Conservation (phyloP, 192 early-diverging fungal species). For the Backusella psychrophila region DNA sequence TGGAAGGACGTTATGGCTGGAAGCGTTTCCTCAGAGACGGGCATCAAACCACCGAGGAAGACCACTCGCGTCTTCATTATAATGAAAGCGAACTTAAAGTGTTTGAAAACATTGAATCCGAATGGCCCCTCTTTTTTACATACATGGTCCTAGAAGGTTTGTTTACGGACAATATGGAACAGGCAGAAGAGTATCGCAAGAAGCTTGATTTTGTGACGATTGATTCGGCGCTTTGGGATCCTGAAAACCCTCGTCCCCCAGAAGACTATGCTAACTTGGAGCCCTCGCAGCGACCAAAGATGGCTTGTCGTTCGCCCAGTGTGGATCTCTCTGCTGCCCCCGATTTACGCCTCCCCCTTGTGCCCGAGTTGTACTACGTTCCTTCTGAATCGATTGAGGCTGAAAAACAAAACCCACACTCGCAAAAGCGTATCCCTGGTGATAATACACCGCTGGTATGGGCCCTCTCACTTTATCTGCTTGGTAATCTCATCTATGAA, state of each 20-base stretch:
- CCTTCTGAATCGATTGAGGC: conserved; percentile 68
- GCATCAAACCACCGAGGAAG: conserved; percentile 80
- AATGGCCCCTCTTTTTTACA: conserved; percentile 90
- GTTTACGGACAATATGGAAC: conserved; percentile 63
- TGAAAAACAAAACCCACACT: conserved; percentile 66
- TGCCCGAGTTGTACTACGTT: conserved; percentile 83
- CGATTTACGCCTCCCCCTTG: conserved; percentile 47
- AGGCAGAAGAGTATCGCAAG: conserved; percentile 68
- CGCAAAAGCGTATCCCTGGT: conserved; percentile 71
- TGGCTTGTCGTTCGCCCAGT: background rate
- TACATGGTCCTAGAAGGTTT: conserved; percentile 83
- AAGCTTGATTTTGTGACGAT: conserved; percentile 68
- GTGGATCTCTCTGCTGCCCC: background rate
- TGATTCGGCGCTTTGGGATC: conserved; percentile 55
- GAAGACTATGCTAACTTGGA: conserved; percentile 3
- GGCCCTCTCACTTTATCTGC: conserved; percentile 80
- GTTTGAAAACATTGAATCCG: conserved; percentile 84
- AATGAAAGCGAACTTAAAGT: conserved; percentile 77
- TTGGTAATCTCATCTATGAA: conserved; percentile 76
- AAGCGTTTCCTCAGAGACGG: conserved; percentile 87
- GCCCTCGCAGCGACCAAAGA: background rate
- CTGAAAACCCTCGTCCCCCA: conserved; percentile 12
- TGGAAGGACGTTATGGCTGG: conserved; percentile 79
- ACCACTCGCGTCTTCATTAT: conserved; percentile 75
- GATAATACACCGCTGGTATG: conserved; percentile 88